Evolutionary conservation across 768 basidiomycete species (phyloP).

Genomic region (Mycena chlorophos): DNA sequence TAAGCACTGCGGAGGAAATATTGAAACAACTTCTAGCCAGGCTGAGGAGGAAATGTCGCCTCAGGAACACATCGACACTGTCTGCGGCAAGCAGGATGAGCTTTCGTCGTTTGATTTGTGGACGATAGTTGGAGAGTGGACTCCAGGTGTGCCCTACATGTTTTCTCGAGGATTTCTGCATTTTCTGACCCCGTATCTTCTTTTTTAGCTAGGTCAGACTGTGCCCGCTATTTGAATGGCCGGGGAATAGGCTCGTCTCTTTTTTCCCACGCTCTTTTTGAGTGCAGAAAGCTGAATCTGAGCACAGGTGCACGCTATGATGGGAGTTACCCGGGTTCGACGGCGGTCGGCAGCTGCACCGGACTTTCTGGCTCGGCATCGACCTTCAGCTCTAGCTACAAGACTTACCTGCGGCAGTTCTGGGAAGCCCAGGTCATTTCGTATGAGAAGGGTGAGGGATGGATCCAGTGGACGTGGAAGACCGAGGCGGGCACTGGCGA

Average conservation of each 20-base stretch:
- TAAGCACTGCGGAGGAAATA: no score
- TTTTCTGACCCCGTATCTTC: background rate
- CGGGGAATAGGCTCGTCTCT: conserved; percentile 71
- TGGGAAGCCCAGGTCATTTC: conserved; percentile 85
- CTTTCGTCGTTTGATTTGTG: conserved; percentile 64
- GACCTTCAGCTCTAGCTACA: conserved; percentile 74
- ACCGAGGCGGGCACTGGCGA: conserved; percentile 62
- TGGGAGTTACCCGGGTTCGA: no score
- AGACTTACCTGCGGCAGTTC: conserved; percentile 75
- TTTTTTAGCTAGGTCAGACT: conserved; percentile 60
- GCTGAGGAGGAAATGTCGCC: conserved; percentile 49
- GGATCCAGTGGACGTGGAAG: conserved; percentile 88
- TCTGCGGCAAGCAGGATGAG: conserved; percentile 48
- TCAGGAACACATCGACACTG: conserved; percentile 58
- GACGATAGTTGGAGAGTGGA: conserved; percentile 89
- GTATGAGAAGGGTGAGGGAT: conserved; percentile 69
- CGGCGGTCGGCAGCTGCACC: no score
- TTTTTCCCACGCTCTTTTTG: no score
- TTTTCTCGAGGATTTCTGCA: background rate
- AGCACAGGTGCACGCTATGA: no score
- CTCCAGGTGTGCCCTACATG: conserved; percentile 36
- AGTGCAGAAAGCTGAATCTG: no score
- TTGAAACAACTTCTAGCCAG: no score
- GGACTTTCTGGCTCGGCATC: conserved; percentile 75
- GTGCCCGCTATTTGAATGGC: conserved; percentile 82